These are phyloP conservation scores for Rehmannia glutinosa DNA, from an alignment of 257 asterid species.

Conservation along the genomic window DNA sequence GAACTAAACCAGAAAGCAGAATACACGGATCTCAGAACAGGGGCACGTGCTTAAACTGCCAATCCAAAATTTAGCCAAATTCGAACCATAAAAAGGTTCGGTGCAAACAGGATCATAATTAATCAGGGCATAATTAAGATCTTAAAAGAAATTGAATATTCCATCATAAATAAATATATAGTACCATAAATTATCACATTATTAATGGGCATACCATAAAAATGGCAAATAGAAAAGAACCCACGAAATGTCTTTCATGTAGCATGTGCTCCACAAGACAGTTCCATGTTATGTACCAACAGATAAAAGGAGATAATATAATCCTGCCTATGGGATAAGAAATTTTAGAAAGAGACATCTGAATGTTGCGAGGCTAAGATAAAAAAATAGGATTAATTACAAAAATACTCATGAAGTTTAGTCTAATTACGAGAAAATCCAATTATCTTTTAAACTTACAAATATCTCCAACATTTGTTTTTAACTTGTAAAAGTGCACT, in stretches of 20 bases:
- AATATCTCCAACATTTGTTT: no score
- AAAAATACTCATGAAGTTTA: no score
- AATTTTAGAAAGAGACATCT: constrained; percentile 1
- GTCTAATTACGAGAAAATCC: no score
- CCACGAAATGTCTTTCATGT: neutral
- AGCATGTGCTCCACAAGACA: constrained; percentile 15
- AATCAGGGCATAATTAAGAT: no score
- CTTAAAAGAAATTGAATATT: no score
- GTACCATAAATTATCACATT: no score
- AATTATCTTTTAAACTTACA: no score
- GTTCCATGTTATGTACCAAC: constrained; percentile 4
- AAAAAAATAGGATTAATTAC: neutral
- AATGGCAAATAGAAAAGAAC: neutral
- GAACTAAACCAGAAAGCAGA: constrained; percentile 22
- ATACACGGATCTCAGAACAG: constrained; percentile 47
- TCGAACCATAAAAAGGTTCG: neutral
- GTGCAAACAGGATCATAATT: neutral
- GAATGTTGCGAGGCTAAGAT: neutral
- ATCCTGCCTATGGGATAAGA: neutral
- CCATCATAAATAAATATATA: no score
- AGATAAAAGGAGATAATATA: neutral
- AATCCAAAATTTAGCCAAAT: constrained; percentile 13
- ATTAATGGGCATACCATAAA: no score
- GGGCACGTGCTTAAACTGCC: constrained; percentile 44
- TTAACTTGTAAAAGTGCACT: no score